A percentile compares a stretch with the other conserved stretches of the same genome.
Conservation (phyloP, 441 rosid species). For the Cnidoscolus chayamansa region DNA sequence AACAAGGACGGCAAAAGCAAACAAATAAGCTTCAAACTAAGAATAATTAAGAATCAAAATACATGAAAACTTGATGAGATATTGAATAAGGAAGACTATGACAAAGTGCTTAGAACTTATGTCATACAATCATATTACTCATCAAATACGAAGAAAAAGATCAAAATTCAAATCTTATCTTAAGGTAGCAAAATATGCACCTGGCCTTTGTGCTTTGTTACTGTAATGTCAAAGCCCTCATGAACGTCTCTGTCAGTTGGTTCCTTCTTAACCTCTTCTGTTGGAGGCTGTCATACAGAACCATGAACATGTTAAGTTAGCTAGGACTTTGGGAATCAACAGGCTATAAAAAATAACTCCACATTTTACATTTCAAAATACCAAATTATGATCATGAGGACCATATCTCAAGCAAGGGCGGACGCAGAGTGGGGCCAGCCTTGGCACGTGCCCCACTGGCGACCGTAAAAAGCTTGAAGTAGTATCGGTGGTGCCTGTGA, state of each 20-base stretch:
- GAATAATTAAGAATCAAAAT: not conserved
- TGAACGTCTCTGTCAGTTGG: conserved; percentile 74
- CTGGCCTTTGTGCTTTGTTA: conserved; percentile 86
- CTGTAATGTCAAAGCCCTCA: conserved; percentile 78
- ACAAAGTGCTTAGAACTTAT: not conserved
- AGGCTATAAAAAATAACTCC: not conserved
- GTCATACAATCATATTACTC: too few species aligned
- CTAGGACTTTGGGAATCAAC: not conserved
- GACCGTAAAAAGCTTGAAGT: too few species aligned
- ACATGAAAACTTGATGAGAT: not conserved
- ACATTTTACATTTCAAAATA: conserved; percentile 1
- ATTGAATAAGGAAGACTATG: conserved; percentile 3
- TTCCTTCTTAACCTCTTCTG: conserved; percentile 87
- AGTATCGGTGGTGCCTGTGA: too few species aligned
- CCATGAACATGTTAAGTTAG: conserved; percentile 23
- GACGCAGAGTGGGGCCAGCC: too few species aligned
- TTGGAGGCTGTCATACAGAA: conserved; percentile 56
- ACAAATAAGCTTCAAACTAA: conserved; percentile 12
- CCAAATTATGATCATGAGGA: not conserved
- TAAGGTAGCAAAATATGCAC: conserved; percentile 31
- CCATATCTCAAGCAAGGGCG: not conserved
- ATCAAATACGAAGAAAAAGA: not conserved
- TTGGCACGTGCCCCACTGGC: too few species aligned
- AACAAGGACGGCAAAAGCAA: conserved; percentile 16
- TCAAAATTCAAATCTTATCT: conserved; percentile 3